A percentile compares a stretch with the other conserved stretches of the same genome.
Evolutionary conservation across 2,329 filamentous ascomycete genomes (phyloP).

Genomic region (Claviceps sp.): DNA sequence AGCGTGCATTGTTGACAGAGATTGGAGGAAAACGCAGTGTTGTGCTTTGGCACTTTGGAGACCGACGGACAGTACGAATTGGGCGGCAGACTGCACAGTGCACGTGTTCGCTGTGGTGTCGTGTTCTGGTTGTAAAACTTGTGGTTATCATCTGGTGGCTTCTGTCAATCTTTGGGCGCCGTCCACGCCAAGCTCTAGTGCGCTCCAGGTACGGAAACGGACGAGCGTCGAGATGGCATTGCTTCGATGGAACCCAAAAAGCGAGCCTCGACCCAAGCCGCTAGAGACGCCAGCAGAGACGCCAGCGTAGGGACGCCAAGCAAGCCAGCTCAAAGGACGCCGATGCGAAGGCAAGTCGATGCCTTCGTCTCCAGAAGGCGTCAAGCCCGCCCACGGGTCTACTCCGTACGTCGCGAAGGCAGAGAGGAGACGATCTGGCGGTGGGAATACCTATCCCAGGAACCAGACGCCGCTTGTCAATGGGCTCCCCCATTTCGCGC

Average conservation of each 20-base stretch:
- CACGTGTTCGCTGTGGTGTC: not conserved
- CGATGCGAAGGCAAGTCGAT: no score
- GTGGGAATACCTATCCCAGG: not conserved
- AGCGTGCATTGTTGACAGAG: not conserved
- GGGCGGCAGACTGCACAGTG: not conserved
- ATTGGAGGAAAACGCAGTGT: not conserved
- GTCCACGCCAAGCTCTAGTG: not conserved
- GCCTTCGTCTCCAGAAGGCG: no score
- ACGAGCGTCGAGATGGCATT: not conserved
- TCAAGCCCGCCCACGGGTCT: no score
- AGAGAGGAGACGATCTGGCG: no score
- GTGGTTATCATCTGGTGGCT: not conserved
- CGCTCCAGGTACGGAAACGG: not conserved
- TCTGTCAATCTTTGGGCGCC: not conserved
- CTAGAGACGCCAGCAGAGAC: no score
- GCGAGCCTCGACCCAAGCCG: no score
- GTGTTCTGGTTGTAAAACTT: not conserved
- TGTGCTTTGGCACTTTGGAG: not conserved
- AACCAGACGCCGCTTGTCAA: not conserved
- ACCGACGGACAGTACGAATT: not conserved
- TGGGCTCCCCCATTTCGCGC: not conserved
- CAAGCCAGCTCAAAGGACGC: no score
- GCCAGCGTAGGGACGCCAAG: no score
- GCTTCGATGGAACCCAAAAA: not conserved
- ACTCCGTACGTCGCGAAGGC: no score